Evolutionary conservation across 2,329 filamentous ascomycete species (phyloP), one percentile per base, ranked within the genome.

Genomic region (Fusarium virguliforme): DNA sequence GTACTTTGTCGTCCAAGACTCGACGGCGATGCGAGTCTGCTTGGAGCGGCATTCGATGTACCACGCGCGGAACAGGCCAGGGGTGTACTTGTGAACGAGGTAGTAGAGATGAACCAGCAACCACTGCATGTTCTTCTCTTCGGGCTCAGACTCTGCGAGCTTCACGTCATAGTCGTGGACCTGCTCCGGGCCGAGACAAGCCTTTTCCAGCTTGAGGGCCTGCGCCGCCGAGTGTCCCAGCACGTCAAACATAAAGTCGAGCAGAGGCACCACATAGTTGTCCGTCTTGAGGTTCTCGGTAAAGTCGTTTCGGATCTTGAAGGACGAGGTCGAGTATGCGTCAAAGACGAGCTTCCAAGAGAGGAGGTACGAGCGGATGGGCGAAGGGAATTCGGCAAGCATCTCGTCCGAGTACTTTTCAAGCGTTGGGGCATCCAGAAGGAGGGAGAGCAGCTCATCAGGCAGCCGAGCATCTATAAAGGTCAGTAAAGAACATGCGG

Each of bases 321-420:
- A 91, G 0, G 95, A 94, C 12, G 94, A 90, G 22, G 90, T 89
- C 18, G 86, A 84, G 77, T 95, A 97, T 48, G 95, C 91, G 74
- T 97, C 94, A 77, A 97, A 98, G 0, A 98, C 87, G 1, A 98
- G 85, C 70, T 93, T 89, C 96, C 96, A 99, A 10, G 94, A 92
- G 30, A 97, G 85, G 3, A 99, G 85, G 76, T 98, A 99, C 9
- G 91, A 90, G 58, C 94, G 89, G 53, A 97, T 85, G 0, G 88
- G 78, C 1, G 89, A 83, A 10, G 94, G 94, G 74, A 95, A 92
- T 15, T 88, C 85, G 6, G 90, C 86, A 24, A 94, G 89, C 37
- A 87, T 84, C 8, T 91, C 87, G 51, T 92, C 89, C 0, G 87
- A 85, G 50, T 94, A 88, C 12, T 85, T 85, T n/a, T 92, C 88